Evolutionary conservation across 2,329 filamentous ascomycete species (phyloP), one percentile per base, ranked within the genome.

Genomic region (Penicillium sp.): DNA sequence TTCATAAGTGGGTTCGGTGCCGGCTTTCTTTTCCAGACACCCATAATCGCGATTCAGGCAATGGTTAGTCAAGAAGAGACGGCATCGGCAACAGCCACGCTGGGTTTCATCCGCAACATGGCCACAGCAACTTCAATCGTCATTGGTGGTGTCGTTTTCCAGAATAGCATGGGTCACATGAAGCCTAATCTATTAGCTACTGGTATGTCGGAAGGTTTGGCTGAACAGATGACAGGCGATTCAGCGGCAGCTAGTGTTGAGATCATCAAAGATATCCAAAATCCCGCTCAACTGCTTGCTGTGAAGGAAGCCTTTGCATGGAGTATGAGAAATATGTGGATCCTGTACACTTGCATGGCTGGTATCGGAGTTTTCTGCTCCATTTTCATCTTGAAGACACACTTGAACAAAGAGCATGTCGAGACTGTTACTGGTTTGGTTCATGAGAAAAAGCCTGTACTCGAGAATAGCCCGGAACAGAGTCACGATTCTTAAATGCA

Each of bases 131-230:
- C 87, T 18, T 86, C 85, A 0, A 82, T 91, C 48, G 88, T 91
- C 1, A 79, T 92, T 34, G 90, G 90, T 21, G 86, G 88, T n/a
- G 88, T 91, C 42, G 82, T 92, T 33, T 92, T 92, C 75, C 87
- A 91, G 72, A 92, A 92, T 68, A 70, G 26, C 48, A 73, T 72
- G 71, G 74, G 19, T 63, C 73, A 60, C 10, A 63, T 26, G 71
- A 83, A 3, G 86, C 77, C 59, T 79, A 81, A 52, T 84, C 87
- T 31, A 81, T 84, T 13, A 81, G 87, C 18, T 86, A 83, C 64
- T 4, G 68, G 72, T 2, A 59, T 72, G 36, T 66, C 55, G 34
- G 62, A 48, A 33, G 65, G 33, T 7, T 65, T 59, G 51, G 65
- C 54, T 4, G 54, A 48, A 16, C 56, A 54, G 39, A 77, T 61